These are phyloP conservation scores for Angophora floribunda DNA, from an alignment of 345 rosid genomes.

Conservation along the genomic window DNA sequence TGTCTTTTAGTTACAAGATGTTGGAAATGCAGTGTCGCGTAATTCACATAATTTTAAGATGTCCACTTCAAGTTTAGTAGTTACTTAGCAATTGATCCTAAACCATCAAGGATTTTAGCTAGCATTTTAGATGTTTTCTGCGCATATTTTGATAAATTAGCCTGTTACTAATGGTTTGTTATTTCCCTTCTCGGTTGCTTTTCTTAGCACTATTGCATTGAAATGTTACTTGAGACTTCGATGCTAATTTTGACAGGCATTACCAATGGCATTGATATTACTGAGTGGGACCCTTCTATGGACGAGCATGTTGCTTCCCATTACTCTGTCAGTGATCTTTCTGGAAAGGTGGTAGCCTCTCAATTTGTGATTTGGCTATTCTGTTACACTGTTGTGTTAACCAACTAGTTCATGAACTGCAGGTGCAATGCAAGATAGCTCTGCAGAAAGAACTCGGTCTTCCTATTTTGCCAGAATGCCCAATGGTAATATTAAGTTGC, in stretches of 20 bases:
- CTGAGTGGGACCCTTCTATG: slow-evolving; percentile 79
- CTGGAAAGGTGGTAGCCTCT: slow-evolving; percentile 48
- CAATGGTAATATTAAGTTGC: slow-evolving; percentile 43
- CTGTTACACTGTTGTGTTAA: background rate
- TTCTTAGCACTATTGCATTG: background rate
- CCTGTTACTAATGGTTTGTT: background rate
- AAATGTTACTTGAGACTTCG: background rate
- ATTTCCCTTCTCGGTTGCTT: background rate
- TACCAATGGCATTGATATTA: slow-evolving; percentile 74
- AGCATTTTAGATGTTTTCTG: background rate
- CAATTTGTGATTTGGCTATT: background rate
- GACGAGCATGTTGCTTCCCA: slow-evolving; percentile 57
- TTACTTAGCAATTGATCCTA: background rate
- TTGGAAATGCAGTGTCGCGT: background rate
- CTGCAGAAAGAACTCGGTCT: slow-evolving; percentile 89
- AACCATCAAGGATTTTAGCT: background rate
- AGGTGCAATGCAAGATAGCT: slow-evolving; percentile 80
- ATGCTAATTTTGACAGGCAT: slow-evolving; percentile 36
- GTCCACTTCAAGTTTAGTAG: background rate
- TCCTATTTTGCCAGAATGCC: slow-evolving; percentile 75
- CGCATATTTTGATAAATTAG: background rate
- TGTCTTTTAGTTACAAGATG: background rate
- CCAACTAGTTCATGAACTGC: slow-evolving; percentile 8
- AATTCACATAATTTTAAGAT: background rate
- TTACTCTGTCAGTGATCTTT: slow-evolving; percentile 60